Conservation (phyloP, 2,329 filamentous ascomycete species). For the Cercospora canescens region DNA sequence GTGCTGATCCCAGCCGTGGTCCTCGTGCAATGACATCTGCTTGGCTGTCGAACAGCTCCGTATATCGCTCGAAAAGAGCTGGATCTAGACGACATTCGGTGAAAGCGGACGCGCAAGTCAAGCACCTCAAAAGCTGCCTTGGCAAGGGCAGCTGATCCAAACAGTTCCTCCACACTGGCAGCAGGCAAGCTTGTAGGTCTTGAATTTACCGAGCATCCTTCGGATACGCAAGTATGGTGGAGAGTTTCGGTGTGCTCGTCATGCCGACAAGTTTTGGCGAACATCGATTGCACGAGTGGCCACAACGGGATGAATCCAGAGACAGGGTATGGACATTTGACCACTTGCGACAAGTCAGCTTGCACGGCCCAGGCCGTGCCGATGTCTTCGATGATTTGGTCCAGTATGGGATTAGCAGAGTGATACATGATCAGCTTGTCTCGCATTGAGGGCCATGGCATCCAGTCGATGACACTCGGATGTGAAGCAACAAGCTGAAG, state of each 20-base stretch:
- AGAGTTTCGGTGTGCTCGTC: neutral
- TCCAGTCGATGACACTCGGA: neutral
- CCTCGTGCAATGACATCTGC: neutral
- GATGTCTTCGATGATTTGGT: neutral
- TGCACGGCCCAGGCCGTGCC: neutral
- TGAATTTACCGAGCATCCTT: neutral
- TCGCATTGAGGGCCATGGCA: neutral
- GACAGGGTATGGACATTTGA: neutral
- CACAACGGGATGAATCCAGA: neutral
- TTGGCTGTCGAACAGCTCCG: neutral
- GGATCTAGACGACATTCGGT: conserved; percentile 2
- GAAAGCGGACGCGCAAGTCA: neutral
- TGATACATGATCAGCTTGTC: neutral
- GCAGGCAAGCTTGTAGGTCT: neutral
- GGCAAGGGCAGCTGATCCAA: neutral
- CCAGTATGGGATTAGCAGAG: neutral
- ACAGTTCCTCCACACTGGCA: neutral
- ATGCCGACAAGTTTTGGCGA: neutral
- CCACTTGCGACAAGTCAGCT: neutral
- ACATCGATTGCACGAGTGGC: neutral
- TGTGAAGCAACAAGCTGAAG: neutral
- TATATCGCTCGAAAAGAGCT: neutral
- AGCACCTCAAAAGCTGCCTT: neutral
- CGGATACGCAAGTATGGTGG: neutral
- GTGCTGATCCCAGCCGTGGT: neutral